Evolutionary conservation across 148 eudicot species (phyloP), one percentile per base, ranked within the genome.

Genomic region (Camellia lanceoleosa): DNA sequence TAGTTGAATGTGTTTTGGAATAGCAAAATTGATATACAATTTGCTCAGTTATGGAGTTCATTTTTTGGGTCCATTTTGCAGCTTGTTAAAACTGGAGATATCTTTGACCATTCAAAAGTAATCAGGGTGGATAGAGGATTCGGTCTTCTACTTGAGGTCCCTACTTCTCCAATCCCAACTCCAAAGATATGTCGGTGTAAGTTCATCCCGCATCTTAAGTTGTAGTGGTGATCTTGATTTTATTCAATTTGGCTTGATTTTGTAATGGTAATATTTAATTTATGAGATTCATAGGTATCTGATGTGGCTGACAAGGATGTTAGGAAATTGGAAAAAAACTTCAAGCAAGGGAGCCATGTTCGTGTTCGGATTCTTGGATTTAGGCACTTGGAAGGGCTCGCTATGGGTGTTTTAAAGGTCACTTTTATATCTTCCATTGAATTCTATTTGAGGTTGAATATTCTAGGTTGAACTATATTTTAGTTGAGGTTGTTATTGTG

Each of bases 331-430:
- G 98, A 93, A 84, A 96, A 89, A 79, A 88, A 69, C 69, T 93
- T 90, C 52, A 93, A 85, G 88, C 98, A 91, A 90, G 99, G 99
- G 71, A 89, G 83, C 81, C 71, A 44, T 76, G 92, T 90, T 79
- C 98, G 98, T 64, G 92, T 87, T 67, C 90, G 99, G 83, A 82
- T 96, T 80, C 93, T 89, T 88, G 98, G 98, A 73, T 96, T 89
- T 79, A 91, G 91, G 88, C 93, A 89, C 84, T 84, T 93, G 89
- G 99, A 93, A 81, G 98, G 99, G 82, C 89, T 93, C 71, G 98
- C 98, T n/a, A 93, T 89, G 89, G 89, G 92, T 86, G 85, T 87
- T 84, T 83, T 96, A 10, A 96, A 96, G 99, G 98, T 96, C 42
- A 51, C 67, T 19, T 64, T 73, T 86, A 4, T 1, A 65, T 64